Conservation (phyloP, 2,329 filamentous ascomycete species). For the Paecilomyces dactylethromorphus region DNA sequence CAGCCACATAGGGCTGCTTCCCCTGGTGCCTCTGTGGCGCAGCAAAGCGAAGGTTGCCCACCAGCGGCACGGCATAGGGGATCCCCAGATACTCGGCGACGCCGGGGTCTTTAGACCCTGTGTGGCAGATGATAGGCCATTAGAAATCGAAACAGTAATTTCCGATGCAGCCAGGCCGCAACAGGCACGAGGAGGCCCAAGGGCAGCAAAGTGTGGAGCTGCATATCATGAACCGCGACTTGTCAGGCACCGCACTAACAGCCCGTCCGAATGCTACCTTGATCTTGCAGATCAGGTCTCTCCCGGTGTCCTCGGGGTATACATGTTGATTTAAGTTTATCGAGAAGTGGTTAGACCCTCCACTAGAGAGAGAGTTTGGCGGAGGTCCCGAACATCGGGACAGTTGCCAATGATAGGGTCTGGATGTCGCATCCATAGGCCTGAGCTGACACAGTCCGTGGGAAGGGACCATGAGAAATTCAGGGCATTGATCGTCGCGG, state of each 20-base stretch:
- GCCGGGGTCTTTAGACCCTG: slow-evolving; percentile 5
- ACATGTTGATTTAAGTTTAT: neutral
- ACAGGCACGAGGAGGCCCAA: neutral
- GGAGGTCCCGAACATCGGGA: neutral
- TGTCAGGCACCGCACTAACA: neutral
- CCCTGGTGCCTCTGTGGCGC: slow-evolving; percentile 13
- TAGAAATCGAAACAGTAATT: slow-evolving; percentile 13
- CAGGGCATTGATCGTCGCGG: neutral
- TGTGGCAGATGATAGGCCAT: slow-evolving; percentile 17
- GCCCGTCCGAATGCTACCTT: neutral
- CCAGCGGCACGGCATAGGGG: slow-evolving; percentile 20
- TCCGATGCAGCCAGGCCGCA: neutral
- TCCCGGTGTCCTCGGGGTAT: neutral
- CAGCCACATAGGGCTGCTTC: slow-evolving; percentile 6
- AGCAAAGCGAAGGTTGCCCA: slow-evolving; percentile 19
- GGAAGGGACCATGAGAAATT: neutral
- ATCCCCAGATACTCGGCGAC: slow-evolving; percentile 22
- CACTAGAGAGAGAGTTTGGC: neutral
- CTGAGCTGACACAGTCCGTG: neutral
- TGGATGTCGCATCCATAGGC: neutral
- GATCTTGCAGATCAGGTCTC: neutral
- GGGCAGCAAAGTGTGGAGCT: neutral
- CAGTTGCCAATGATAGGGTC: neutral
- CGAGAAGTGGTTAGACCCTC: neutral
- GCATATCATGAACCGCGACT: neutral